Conservation (phyloP, 2,329 filamentous ascomycete species). For the Tolypocladium album region DNA sequence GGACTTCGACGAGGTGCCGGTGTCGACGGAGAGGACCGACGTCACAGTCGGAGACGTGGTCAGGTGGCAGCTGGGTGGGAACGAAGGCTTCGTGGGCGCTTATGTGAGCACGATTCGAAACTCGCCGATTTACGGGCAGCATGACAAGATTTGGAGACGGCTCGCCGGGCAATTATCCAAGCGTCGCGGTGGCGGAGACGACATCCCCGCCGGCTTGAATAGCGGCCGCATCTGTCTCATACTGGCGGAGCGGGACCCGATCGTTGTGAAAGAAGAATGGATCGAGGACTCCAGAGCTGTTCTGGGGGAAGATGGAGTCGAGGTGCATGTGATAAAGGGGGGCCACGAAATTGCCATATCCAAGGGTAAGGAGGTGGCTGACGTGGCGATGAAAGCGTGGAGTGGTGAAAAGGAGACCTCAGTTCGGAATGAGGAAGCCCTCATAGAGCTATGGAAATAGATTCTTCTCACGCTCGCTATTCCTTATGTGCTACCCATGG, state of each 20-base stretch:
- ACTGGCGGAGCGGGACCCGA: slow-evolving; percentile 53
- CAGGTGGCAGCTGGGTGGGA: slow-evolving; percentile 56
- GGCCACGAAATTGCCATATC: slow-evolving; percentile 63
- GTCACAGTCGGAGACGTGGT: slow-evolving; percentile 50
- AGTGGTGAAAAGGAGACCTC: slow-evolving; percentile 2
- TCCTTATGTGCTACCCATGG: neutral
- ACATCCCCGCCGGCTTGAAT: slow-evolving; percentile 22
- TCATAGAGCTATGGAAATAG: neutral
- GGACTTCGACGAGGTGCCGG: slow-evolving; percentile 34
- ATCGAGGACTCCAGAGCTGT: slow-evolving; percentile 47
- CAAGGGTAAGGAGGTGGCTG: slow-evolving; percentile 45
- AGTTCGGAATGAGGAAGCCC: neutral
- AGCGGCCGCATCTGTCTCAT: slow-evolving; percentile 50
- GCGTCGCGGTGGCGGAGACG: slow-evolving; percentile 18
- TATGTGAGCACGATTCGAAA: slow-evolving; percentile 63
- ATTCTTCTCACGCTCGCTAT: neutral
- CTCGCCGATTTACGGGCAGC: slow-evolving; percentile 56
- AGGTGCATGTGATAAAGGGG: slow-evolving; percentile 45
- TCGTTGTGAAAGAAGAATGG: slow-evolving; percentile 56
- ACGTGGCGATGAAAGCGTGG: slow-evolving; percentile 25
- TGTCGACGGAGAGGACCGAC: slow-evolving; percentile 39
- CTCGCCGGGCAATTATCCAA: slow-evolving; percentile 39
- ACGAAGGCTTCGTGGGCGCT: slow-evolving; percentile 56
- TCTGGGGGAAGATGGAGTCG: slow-evolving; percentile 45
- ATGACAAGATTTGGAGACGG: slow-evolving; percentile 44